These are phyloP conservation scores for Phytopythium sindhum DNA, from an alignment of 352 stramenopile genomes.

Conservation along the genomic window DNA sequence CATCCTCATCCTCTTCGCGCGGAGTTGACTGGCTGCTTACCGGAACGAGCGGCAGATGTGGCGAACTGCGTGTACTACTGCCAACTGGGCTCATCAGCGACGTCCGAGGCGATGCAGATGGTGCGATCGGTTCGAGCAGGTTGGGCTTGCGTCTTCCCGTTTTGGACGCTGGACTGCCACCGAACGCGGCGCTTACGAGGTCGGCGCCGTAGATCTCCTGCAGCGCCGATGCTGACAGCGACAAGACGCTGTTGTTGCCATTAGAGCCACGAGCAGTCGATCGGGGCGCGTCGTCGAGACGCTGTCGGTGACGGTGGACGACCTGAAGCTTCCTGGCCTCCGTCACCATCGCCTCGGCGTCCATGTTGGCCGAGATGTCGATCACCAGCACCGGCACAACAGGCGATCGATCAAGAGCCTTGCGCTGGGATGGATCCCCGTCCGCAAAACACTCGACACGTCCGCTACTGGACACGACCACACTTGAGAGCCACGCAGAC, in stretches of 20 bases:
- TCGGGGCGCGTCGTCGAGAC: constrained; percentile 9
- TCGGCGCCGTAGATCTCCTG: constrained; percentile 67
- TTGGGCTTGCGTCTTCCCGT: constrained; percentile 6
- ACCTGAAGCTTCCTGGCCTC: constrained; percentile 24
- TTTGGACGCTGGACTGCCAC: constrained; percentile 8
- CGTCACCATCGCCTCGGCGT: constrained; percentile 29
- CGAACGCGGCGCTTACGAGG: constrained; percentile 41
- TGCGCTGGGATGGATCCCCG: not conserved
- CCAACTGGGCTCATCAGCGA: too few species aligned
- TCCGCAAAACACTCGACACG: constrained; percentile 49
- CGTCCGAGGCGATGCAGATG: not conserved
- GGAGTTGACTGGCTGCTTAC: not conserved
- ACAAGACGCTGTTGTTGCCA: constrained; percentile 17
- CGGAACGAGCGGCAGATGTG: not conserved
- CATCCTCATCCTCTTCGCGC: not conserved
- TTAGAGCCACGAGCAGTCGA: constrained; percentile 2
- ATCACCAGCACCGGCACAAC: constrained; percentile 28
- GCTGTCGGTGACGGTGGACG: constrained; percentile 12
- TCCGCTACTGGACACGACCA: constrained; percentile 44
- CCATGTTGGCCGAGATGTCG: constrained; percentile 48
- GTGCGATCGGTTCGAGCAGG: not conserved
- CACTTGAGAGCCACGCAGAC: constrained; percentile 19
- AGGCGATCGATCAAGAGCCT: not conserved
- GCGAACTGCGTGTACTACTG: not conserved
- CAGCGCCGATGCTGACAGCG: constrained; percentile 19